phyloP scores from a whole-genome alignment of 305 asterid species.

The Rubia tinctorum region DNA sequence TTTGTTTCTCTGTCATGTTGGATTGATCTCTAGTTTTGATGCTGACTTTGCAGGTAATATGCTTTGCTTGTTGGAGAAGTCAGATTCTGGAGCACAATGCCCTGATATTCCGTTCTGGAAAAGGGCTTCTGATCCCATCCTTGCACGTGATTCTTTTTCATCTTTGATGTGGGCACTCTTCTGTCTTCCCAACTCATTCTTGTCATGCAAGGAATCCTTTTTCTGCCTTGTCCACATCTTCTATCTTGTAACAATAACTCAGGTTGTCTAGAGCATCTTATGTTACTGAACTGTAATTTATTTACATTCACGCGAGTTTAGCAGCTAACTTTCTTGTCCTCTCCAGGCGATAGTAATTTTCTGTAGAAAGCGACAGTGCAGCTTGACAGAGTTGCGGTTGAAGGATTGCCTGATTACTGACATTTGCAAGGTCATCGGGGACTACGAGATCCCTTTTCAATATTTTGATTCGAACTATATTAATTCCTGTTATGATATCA shows the following conservation, averaged over 20 bases:
- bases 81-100: conserved; percentile 42
- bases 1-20: not conserved
- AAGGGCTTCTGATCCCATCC: conserved; percentile 72
- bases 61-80: conserved; percentile 56
- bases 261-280: conserved; percentile 46
- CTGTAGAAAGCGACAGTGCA: conserved; percentile 32
- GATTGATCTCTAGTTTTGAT: conserved; percentile 1
- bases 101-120: conserved; percentile 83
- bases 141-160: conserved; percentile 83
- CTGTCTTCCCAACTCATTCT: conserved; percentile 83
- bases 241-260: conserved; percentile 61
- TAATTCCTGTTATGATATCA: conserved; percentile 44
- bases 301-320: not conserved
- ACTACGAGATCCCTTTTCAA: conserved; percentile 40
- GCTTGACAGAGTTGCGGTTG: conserved; percentile 33
- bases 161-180: conserved; percentile 89
- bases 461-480: conserved; percentile 51
- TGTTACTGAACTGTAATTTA: conserved; percentile 1
- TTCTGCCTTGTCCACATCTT: conserved; percentile 77
- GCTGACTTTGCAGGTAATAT: conserved; percentile 53
- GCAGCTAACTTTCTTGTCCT: conserved; percentile 11
- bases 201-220: conserved; percentile 71
- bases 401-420: conserved; percentile 59
- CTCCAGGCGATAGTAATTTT: conserved; percentile 60
- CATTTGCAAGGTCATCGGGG: conserved; percentile 44